Evolutionary conservation across 352 stramenopile species (phyloP).

Genomic region (Pythium utonaiense): DNA sequence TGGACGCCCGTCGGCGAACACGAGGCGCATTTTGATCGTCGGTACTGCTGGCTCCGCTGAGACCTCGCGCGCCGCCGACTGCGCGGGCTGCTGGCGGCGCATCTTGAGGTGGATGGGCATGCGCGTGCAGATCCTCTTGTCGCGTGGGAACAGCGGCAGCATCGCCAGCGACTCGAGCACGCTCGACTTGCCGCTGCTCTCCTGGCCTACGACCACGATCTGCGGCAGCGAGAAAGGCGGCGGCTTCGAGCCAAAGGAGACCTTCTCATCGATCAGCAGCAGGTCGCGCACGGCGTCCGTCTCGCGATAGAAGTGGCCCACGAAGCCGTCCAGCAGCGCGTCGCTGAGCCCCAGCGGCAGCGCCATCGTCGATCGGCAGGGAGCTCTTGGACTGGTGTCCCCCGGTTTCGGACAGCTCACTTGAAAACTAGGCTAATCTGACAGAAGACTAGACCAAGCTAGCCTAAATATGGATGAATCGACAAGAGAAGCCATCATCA

Average conservation of each 20-base stretch:
- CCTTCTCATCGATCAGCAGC: slow-evolving; percentile 1
- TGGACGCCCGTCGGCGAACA: slow-evolving; percentile 29
- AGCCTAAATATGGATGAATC: too few species aligned
- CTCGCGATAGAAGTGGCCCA: slow-evolving; percentile 30
- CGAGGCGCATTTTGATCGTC: slow-evolving; percentile 28
- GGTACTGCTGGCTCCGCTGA: neutral
- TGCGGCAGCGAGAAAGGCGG: slow-evolving; percentile 28
- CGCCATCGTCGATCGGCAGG: neutral
- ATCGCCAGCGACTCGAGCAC: slow-evolving; percentile 45
- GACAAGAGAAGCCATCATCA: too few species aligned
- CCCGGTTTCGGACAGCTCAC: too few species aligned
- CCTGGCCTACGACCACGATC: slow-evolving; percentile 42
- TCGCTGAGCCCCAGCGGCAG: slow-evolving; percentile 18
- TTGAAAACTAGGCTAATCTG: too few species aligned
- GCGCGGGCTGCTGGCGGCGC: slow-evolving; percentile 11
- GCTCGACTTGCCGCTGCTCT: slow-evolving; percentile 48
- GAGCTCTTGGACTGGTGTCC: too few species aligned
- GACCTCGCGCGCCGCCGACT: neutral
- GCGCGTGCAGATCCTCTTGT: slow-evolving; percentile 32
- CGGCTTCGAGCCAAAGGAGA: slow-evolving; percentile 5
- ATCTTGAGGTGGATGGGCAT: slow-evolving; percentile 44
- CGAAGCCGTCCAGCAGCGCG: slow-evolving; percentile 30
- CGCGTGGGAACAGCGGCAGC: slow-evolving; percentile 42
- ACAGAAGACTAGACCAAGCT: too few species aligned
- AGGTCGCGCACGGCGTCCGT: slow-evolving; percentile 23